Percentiles rank a stretch among this genome's conserved stretches.
phyloP scores from a whole-genome alignment of 805 yeast species.

The Ogataea degrootiae region DNA sequence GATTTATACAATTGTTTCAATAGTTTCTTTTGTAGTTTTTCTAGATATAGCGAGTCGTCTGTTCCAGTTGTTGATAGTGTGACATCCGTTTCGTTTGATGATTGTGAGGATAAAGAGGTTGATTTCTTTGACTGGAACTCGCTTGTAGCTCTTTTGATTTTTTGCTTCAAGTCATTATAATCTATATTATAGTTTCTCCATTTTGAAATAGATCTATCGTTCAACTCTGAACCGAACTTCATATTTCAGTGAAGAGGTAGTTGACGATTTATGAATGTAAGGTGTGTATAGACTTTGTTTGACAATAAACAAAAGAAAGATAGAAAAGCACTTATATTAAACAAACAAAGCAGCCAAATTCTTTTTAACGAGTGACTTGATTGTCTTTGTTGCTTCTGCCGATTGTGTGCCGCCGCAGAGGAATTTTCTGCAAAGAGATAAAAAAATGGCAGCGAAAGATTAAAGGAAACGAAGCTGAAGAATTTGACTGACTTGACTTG shows the following conservation, averaged over 20 bases:
- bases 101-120: constrained; percentile 10
- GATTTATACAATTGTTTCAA: constrained; percentile 35
- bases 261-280: background rate
- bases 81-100: constrained; percentile 11
- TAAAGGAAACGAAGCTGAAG: no score
- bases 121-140: constrained; percentile 6
- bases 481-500: no score
- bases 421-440: no score
- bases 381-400: no score
- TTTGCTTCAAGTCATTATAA: constrained; percentile 68
- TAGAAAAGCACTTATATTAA: no score
- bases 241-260: constrained; percentile 31
- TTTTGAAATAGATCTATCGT: constrained; percentile 74
- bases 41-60: constrained; percentile 5
- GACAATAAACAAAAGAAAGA: no score
- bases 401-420: no score
- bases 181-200: constrained; percentile 84
- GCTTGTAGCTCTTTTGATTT: constrained; percentile 56
- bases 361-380: no score
- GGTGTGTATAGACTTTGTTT: no score
- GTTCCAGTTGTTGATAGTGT: constrained; percentile 2
- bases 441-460: no score
- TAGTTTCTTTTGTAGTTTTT: constrained; percentile 16
- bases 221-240: constrained; percentile 84
- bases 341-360: no score